Evolutionary conservation across 2,329 filamentous ascomycete genomes (phyloP).

Genomic region (Neophaeococcomyces aloes): DNA sequence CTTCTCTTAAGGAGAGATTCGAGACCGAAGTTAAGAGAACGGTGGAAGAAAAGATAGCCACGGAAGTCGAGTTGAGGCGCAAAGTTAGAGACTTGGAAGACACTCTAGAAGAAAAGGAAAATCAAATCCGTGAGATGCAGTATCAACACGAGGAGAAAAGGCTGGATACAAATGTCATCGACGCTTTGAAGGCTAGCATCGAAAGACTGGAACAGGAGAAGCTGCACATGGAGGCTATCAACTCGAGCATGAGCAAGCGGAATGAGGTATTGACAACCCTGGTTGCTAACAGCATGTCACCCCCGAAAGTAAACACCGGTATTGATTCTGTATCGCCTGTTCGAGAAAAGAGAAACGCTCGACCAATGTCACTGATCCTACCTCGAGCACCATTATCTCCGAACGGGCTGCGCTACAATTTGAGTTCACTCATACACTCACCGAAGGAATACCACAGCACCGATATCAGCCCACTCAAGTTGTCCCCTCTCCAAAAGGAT

Average conservation of each 20-base stretch:
- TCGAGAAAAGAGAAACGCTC: constrained; percentile 17
- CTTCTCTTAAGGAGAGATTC: constrained; percentile 26
- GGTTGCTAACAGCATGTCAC: constrained; percentile 25
- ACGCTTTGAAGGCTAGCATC: constrained; percentile 20
- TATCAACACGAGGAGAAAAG: constrained; percentile 25
- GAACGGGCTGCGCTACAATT: neutral
- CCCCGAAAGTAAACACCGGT: constrained; percentile 18
- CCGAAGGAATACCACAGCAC: neutral
- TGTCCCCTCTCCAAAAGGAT: neutral
- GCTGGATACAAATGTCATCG: constrained; percentile 15
- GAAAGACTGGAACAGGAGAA: constrained; percentile 27
- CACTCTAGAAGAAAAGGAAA: constrained; percentile 24
- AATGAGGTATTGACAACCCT: constrained; percentile 29
- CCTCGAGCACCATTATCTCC: constrained; percentile 24
- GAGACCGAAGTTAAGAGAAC: constrained; percentile 27
- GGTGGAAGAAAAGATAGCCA: constrained; percentile 23
- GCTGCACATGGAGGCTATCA: constrained; percentile 24
- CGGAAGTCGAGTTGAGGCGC: constrained; percentile 24
- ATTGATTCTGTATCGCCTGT: constrained; percentile 19
- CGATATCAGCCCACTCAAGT: constrained; percentile 4
- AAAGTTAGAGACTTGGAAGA: constrained; percentile 27
- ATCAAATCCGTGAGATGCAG: constrained; percentile 26
- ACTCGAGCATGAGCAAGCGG: constrained; percentile 26
- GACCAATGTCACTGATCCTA: constrained; percentile 25
- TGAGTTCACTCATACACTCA: constrained; percentile 1